phyloP scores from a whole-genome alignment of 257 asterid species.

The Solanum peruvianum region DNA sequence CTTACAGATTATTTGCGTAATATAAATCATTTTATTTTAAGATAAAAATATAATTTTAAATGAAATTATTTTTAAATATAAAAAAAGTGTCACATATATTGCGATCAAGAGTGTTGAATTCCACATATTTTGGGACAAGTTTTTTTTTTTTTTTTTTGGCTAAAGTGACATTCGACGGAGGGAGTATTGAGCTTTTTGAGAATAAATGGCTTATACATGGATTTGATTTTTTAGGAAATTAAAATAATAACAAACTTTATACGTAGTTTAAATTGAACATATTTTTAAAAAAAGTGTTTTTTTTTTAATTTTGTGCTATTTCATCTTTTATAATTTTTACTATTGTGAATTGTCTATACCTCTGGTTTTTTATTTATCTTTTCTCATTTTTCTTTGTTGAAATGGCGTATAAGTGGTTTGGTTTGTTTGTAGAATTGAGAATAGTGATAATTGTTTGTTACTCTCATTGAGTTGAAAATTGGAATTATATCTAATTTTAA shows the following conservation, averaged over 20 bases:
- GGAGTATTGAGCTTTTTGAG: background rate
- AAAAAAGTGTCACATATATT: background rate
- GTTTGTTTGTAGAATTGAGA: background rate
- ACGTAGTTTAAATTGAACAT: background rate
- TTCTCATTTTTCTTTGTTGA: background rate
- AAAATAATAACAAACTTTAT: background rate
- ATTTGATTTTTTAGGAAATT: background rate
- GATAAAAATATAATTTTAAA: background rate
- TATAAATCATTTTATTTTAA: background rate
- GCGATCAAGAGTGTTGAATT: background rate
- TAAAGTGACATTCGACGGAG: background rate
- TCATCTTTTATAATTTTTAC: background rate
- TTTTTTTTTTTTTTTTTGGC: background rate
- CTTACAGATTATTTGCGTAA: rapidly evolving
- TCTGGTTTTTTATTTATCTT: background rate
- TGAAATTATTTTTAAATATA: background rate
- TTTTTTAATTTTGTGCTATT: background rate
- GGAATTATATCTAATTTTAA: background rate
- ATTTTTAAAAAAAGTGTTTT: background rate
- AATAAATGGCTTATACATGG: background rate
- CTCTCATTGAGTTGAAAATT: background rate
- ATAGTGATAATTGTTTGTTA: background rate
- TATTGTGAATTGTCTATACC: background rate
- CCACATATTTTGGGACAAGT: background rate
- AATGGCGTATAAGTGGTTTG: background rate